These are phyloP conservation scores for Ormosia emarginata DNA, from an alignment of 306 rosid genomes.

Conservation along the genomic window DNA sequence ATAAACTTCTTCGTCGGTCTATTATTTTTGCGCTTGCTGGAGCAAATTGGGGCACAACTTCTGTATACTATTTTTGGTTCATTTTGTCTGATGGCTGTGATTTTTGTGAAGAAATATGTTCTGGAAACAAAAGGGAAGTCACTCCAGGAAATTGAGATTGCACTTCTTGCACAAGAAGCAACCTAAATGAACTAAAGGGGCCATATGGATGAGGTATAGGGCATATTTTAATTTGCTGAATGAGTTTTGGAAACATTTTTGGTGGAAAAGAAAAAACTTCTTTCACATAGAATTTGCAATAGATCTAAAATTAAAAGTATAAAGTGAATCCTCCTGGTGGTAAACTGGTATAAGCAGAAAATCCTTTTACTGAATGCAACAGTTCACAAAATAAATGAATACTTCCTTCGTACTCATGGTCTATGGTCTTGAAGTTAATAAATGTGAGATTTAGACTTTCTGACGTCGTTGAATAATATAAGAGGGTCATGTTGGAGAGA, in stretches of 20 bases:
- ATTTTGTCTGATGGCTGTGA: slow-evolving; percentile 55
- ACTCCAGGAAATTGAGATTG: slow-evolving; percentile 87
- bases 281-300: not conserved
- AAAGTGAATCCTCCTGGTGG: not conserved
- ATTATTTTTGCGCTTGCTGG: slow-evolving; percentile 67
- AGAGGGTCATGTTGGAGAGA: no score
- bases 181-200: slow-evolving; percentile 2
- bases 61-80: slow-evolving; percentile 56
- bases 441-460: no score
- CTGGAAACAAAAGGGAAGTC: slow-evolving; percentile 89
- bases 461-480: no score
- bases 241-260: not conserved
- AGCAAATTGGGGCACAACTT: slow-evolving; percentile 58
- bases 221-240: slow-evolving; percentile 8
- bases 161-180: slow-evolving; percentile 51
- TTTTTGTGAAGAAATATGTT: slow-evolving; percentile 70
- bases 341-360: not conserved
- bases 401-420: not conserved
- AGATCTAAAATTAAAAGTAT: not conserved
- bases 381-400: not conserved
- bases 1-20: slow-evolving; percentile 82
- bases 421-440: not conserved
- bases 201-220: slow-evolving; percentile 11
- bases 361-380: not conserved
- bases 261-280: not conserved